These are phyloP conservation scores for Albifimbria verrucaria DNA, from an alignment of 2,329 filamentous ascomycete species.

Conservation along the genomic window DNA sequence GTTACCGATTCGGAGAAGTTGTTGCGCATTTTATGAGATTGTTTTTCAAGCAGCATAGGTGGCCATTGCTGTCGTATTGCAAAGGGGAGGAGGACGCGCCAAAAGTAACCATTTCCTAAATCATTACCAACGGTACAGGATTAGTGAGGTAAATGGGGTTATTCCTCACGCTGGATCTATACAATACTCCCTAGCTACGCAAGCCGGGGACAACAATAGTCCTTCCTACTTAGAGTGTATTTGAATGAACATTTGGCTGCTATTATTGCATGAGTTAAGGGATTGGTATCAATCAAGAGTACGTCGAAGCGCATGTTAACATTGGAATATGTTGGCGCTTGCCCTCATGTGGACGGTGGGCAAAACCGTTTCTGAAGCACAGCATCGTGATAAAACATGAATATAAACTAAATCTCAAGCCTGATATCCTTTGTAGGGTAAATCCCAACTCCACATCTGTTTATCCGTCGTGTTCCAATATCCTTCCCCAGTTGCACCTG, in stretches of 20 bases:
- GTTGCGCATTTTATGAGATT: not conserved
- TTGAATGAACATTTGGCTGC: slow-evolving; percentile 21
- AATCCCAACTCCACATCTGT: too few relatives aligned
- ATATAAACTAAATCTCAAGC: too few relatives aligned
- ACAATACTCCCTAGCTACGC: slow-evolving; percentile 3
- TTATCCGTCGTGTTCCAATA: too few relatives aligned
- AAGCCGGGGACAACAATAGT: slow-evolving; percentile 12
- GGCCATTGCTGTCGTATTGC: not conserved
- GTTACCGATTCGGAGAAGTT: not conserved
- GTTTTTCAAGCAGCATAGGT: not conserved
- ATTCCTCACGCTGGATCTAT: not conserved
- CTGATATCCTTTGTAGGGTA: too few relatives aligned
- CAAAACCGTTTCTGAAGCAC: too few relatives aligned
- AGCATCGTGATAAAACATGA: too few relatives aligned
- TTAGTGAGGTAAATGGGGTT: not conserved
- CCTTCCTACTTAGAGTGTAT: slow-evolving; percentile 26
- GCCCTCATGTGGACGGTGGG: too few relatives aligned
- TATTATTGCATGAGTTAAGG: too few relatives aligned
- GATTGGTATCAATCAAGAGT: too few relatives aligned
- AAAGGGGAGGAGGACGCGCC: not conserved
- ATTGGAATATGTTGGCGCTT: too few relatives aligned
- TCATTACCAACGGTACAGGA: not conserved
- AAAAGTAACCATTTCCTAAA: not conserved
- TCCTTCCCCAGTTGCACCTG: too few relatives aligned
- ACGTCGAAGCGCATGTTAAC: too few relatives aligned